These are phyloP conservation scores for Fusarium sp. DNA, from an alignment of 2,329 filamentous ascomycete genomes.

Conservation along the genomic window DNA sequence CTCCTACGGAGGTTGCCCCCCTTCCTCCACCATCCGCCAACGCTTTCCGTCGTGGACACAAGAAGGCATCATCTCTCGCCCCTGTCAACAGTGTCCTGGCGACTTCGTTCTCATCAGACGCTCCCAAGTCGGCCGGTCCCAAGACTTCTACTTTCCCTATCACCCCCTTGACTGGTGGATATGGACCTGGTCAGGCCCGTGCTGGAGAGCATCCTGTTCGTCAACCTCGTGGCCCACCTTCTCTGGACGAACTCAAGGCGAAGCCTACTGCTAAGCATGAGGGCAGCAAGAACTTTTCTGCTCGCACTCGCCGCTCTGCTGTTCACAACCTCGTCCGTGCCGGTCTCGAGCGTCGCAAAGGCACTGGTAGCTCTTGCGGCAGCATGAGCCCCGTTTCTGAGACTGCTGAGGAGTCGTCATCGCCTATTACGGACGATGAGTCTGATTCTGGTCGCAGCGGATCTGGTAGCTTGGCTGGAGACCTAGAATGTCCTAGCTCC, in stretches of 20 bases:
- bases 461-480: conserved; percentile 84
- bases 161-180: conserved; percentile 84
- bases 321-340: conserved; percentile 92
- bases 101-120: conserved; percentile 58
- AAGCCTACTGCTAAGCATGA: conserved; percentile 94
- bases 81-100: conserved; percentile 66
- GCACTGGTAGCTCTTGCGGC: conserved; percentile 76
- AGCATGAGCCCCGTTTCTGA: conserved; percentile 94
- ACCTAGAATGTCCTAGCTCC: conserved; percentile 77
- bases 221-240: conserved; percentile 91
- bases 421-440: conserved; percentile 78
- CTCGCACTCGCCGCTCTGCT: conserved; percentile 90
- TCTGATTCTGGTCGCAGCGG: conserved; percentile 78
- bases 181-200: conserved; percentile 91
- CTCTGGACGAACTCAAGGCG: conserved; percentile 87
- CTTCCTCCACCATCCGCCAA: conserved; percentile 90
- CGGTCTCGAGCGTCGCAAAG: conserved; percentile 85
- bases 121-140: conserved; percentile 73
- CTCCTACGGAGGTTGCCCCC: conserved; percentile 75
- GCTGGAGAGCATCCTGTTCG: conserved; percentile 94
- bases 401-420: conserved; percentile 74
- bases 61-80: conserved; percentile 85
- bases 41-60: conserved; percentile 92
- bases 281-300: conserved; percentile 97
- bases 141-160: conserved; percentile 85